Conservation (phyloP, 176 grass and related monocot genomes). For the Bromus sterilis region DNA sequence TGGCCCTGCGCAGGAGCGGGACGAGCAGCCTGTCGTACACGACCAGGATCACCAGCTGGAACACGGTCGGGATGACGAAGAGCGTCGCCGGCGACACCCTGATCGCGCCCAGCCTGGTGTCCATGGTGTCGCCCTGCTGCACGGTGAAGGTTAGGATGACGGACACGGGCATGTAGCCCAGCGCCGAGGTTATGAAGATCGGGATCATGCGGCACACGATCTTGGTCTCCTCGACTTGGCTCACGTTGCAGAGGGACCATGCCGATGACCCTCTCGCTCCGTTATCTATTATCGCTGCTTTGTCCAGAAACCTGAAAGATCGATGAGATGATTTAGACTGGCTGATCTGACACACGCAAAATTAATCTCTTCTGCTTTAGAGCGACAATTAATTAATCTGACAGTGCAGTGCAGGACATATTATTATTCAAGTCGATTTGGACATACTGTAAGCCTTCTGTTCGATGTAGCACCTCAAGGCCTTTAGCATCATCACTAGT, state of each 20-base stretch:
- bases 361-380: too few relatives aligned
- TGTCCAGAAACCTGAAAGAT: slow-evolving; percentile 56
- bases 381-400: too few relatives aligned
- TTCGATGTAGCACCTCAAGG: slow-evolving; percentile 33
- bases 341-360: too few relatives aligned
- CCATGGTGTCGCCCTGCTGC: slow-evolving; percentile 86
- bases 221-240: slow-evolving; percentile 85
- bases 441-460: slow-evolving; percentile 48
- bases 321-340: too few relatives aligned
- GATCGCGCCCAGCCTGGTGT: slow-evolving; percentile 48
- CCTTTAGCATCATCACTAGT: neutral
- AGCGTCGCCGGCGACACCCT: slow-evolving; percentile 57
- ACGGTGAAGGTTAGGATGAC: slow-evolving; percentile 62
- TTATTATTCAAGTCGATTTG: neutral
- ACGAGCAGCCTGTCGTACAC: slow-evolving; percentile 62
- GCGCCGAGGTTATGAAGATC: slow-evolving; percentile 54
- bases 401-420: too few relatives aligned
- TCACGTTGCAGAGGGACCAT: slow-evolving; percentile 53
- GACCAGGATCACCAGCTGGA: slow-evolving; percentile 70
- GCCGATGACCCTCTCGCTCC: neutral
- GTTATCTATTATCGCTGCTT: slow-evolving; percentile 27
- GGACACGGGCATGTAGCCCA: slow-evolving; percentile 44
- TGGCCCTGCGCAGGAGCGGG: slow-evolving; percentile 40
- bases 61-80: slow-evolving; percentile 59
- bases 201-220: slow-evolving; percentile 63